These are phyloP conservation scores for Akanthomyces uredinophilus DNA, from an alignment of 2,329 filamentous ascomycete species.

Conservation along the genomic window DNA sequence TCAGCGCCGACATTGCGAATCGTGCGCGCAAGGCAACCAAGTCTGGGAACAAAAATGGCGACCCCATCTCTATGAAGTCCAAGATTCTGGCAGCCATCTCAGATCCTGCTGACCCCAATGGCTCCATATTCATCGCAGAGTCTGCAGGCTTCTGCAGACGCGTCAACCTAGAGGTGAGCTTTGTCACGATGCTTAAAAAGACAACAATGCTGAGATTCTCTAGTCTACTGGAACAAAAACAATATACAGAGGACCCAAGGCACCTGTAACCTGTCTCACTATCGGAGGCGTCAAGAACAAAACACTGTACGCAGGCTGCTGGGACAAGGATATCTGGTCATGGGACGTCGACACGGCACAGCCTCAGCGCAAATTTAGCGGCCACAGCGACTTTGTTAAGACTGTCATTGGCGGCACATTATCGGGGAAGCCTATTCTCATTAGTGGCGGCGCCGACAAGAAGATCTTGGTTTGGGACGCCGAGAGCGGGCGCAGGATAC, in stretches of 20 bases:
- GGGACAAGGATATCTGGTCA: conserved; percentile 90
- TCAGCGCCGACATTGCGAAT: conserved; percentile 45
- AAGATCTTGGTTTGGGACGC: conserved; percentile 82
- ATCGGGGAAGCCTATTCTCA: conserved; percentile 55
- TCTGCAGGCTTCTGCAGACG: conserved; percentile 75
- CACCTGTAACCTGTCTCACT: conserved; percentile 74
- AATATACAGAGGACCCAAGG: conserved; percentile 67
- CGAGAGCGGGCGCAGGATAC: conserved; percentile 59
- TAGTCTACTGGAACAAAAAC: conserved; percentile 29
- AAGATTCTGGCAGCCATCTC: conserved; percentile 74
- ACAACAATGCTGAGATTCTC: not conserved
- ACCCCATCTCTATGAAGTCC: conserved; percentile 73
- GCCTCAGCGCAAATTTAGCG: conserved; percentile 57
- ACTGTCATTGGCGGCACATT: conserved; percentile 61
- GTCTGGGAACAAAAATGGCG: conserved; percentile 70
- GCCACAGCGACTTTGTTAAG: conserved; percentile 91
- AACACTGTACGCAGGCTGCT: conserved; percentile 79
- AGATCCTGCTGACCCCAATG: conserved; percentile 57
- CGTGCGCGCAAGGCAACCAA: conserved; percentile 62
- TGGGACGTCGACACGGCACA: conserved; percentile 62
- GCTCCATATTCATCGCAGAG: conserved; percentile 73
- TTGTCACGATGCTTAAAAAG: not conserved
- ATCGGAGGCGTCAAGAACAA: conserved; percentile 51
- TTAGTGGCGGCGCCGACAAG: conserved; percentile 73
- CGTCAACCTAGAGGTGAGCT: conserved; percentile 65